phyloP scores from a whole-genome alignment of 805 yeast species.

The Candida pini region DNA sequence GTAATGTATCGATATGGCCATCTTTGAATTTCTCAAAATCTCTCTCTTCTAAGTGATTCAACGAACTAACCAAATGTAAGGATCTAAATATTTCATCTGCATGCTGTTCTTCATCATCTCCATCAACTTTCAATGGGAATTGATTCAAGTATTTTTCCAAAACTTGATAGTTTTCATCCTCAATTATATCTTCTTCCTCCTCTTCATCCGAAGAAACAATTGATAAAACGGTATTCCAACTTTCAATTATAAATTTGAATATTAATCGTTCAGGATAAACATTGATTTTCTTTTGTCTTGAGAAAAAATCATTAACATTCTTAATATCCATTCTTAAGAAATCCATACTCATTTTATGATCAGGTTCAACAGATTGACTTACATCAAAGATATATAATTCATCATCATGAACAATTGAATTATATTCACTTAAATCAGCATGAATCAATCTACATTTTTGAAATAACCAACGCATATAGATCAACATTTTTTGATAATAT shows the following conservation, averaged over 20 bases:
- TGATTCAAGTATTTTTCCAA: slow-evolving; percentile 38
- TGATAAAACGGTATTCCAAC: slow-evolving; percentile 28
- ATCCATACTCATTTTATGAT: slow-evolving; percentile 94
- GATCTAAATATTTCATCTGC: slow-evolving; percentile 86
- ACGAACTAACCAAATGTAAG: slow-evolving; percentile 66
- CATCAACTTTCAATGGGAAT: slow-evolving; percentile 55
- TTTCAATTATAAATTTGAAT: slow-evolving; percentile 69
- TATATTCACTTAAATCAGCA: slow-evolving; percentile 95
- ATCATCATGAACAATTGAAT: slow-evolving; percentile 76
- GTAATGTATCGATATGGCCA: slow-evolving; percentile 77
- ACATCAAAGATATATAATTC: slow-evolving; percentile 88
- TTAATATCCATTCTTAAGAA: slow-evolving; percentile 96
- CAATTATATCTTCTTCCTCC: slow-evolving; percentile 30
- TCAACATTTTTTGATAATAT: slow-evolving; percentile 72
- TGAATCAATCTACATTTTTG: slow-evolving; percentile 88
- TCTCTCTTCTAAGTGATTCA: slow-evolving; percentile 83
- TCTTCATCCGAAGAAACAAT: slow-evolving; percentile 28
- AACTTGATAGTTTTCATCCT: slow-evolving; percentile 36
- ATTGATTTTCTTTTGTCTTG: slow-evolving; percentile 60
- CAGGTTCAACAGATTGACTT: slow-evolving; percentile 96
- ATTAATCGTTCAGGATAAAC: slow-evolving; percentile 78
- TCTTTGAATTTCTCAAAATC: slow-evolving; percentile 75
- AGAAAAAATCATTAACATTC: slow-evolving; percentile 86
- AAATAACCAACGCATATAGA: slow-evolving; percentile 81
- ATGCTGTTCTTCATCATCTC: slow-evolving; percentile 47